phyloP scores from a whole-genome alignment of 441 rosid species.

The Populus tomentosa region DNA sequence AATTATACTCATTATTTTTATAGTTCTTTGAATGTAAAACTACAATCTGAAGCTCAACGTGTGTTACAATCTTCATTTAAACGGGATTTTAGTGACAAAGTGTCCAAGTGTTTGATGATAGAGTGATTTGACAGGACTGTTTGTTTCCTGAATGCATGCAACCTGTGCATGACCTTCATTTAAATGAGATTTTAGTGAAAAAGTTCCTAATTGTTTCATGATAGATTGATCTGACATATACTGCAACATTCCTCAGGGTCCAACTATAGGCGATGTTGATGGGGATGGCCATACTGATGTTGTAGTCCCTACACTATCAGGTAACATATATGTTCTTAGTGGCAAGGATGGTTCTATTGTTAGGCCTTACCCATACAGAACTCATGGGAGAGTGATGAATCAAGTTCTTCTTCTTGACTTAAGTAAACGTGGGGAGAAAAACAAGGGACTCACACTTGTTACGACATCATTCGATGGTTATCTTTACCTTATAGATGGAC shows the following conservation, averaged over 20 bases:
- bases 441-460: slow-evolving; percentile 87
- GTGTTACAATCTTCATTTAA: neutral
- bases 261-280: slow-evolving; percentile 89
- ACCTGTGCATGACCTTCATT: neutral
- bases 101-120: neutral
- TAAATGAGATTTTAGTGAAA: neutral
- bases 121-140: neutral
- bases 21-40: too few relatives aligned
- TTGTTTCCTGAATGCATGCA: neutral
- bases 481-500: slow-evolving; percentile 95
- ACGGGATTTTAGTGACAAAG: neutral
- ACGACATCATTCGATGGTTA: slow-evolving; percentile 98
- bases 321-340: slow-evolving; percentile 87
- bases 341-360: slow-evolving; percentile 93
- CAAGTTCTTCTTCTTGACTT: slow-evolving; percentile 96
- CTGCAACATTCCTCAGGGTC: slow-evolving; percentile 56
- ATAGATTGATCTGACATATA: slow-evolving; percentile 19
- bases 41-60: neutral
- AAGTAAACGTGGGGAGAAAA: slow-evolving; percentile 70
- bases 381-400: slow-evolving; percentile 99
- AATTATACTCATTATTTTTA: neutral
- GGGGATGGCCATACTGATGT: slow-evolving; percentile 97
- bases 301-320: slow-evolving; percentile 94
- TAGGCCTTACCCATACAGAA: slow-evolving; percentile 92
- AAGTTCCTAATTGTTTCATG: slow-evolving; percentile 6